Evolutionary conservation across 2,329 filamentous ascomycete genomes (phyloP).

Genomic region (Zasmidium angulare): DNA sequence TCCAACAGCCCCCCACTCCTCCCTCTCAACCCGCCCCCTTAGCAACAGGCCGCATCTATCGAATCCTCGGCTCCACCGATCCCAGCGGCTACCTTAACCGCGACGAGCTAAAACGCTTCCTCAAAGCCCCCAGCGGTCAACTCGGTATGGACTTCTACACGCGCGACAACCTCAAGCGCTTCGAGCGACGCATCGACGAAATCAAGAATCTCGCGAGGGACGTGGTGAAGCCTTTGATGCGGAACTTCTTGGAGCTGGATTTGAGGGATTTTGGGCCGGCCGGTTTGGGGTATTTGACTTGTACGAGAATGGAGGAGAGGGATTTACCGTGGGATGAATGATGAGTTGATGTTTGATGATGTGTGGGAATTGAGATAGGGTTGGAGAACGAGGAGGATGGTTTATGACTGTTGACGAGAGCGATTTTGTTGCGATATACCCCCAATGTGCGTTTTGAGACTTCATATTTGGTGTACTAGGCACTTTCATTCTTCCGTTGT

Average conservation of each 20-base stretch:
- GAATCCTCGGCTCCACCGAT: constrained; percentile 65
- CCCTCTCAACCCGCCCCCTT: constrained; percentile 35
- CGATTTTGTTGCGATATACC: constrained; percentile 4
- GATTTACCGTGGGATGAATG: constrained; percentile 63
- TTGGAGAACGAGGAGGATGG: neutral
- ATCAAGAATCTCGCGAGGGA: constrained; percentile 81
- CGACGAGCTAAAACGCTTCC: constrained; percentile 86
- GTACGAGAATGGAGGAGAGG: constrained; percentile 60
- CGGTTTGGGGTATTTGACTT: constrained; percentile 63
- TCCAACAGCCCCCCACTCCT: constrained; percentile 25
- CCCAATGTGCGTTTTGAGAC: neutral
- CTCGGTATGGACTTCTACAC: constrained; percentile 78
- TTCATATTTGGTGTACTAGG: too few species aligned
- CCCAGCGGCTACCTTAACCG: constrained; percentile 69
- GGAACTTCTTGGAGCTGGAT: constrained; percentile 80
- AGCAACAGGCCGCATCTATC: constrained; percentile 71
- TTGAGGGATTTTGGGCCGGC: constrained; percentile 40
- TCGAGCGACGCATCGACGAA: constrained; percentile 86
- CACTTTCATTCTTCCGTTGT: too few species aligned
- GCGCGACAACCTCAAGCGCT: constrained; percentile 78
- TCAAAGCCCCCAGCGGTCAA: constrained; percentile 55
- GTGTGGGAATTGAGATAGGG: neutral
- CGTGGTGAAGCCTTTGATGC: constrained; percentile 80
- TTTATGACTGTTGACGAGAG: neutral
- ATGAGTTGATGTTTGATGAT: neutral